These are phyloP conservation scores for Corinectria fuckeliana DNA, from an alignment of 2,329 filamentous ascomycete genomes.

Conservation along the genomic window DNA sequence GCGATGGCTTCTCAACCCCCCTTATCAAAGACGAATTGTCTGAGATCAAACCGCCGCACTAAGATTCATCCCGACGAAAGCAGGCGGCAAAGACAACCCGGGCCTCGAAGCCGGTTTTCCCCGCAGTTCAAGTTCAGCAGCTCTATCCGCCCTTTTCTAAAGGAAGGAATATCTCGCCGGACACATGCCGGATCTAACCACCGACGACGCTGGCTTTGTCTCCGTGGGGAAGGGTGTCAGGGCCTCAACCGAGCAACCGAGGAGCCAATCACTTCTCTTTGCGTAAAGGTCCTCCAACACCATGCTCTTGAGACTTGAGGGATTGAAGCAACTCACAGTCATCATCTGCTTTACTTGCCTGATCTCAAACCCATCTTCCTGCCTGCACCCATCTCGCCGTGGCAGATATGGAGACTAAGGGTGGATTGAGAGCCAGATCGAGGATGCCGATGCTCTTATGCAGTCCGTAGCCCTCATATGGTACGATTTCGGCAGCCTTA, in stretches of 20 bases:
- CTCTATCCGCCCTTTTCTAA: neutral
- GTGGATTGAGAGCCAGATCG: constrained; percentile 18
- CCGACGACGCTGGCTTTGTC: neutral
- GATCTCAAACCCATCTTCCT: neutral
- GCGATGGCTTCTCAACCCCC: no score
- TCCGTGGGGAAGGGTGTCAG: neutral
- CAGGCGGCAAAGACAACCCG: neutral
- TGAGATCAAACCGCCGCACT: neutral
- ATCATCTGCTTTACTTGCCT: neutral
- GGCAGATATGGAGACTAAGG: constrained; percentile 18
- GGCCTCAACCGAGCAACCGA: no score
- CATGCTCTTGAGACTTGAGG: neutral
- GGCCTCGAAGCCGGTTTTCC: neutral
- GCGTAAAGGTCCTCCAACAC: constrained; percentile 5
- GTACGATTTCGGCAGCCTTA: constrained; percentile 22
- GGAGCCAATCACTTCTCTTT: neutral
- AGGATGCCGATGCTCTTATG: constrained; percentile 9
- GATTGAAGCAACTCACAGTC: neutral
- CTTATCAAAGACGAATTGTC: neutral
- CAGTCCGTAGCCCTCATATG: constrained; percentile 13
- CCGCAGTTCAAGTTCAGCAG: neutral
- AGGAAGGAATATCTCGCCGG: neutral
- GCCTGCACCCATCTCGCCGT: neutral
- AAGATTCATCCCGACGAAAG: no score
- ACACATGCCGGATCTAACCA: neutral